Percentiles rank a stretch among this genome's conserved stretches.
phyloP scores from a whole-genome alignment of 768 basidiomycete genomes.

The Kockovaella imperatae region DNA sequence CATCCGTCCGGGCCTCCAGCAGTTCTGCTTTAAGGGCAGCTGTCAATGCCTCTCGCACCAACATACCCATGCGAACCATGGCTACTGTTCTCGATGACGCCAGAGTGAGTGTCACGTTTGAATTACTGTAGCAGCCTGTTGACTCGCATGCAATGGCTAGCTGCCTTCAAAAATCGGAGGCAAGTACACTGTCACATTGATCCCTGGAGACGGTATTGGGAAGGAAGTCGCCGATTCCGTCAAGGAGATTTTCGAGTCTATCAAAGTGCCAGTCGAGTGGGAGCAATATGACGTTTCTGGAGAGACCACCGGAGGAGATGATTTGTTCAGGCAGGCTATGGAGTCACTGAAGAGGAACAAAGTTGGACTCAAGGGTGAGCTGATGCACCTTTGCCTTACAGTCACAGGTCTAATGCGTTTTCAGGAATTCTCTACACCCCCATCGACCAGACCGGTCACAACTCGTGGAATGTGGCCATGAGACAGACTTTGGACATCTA shows the following conservation, averaged over 20 bases:
- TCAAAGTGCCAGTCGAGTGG: constrained; percentile 98
- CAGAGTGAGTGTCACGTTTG: constrained; percentile 15
- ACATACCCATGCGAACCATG: constrained; percentile 29
- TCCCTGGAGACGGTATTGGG: constrained; percentile 97
- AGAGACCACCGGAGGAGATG: constrained; percentile 86
- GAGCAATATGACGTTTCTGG: constrained; percentile 98
- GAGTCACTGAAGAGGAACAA: constrained; percentile 94
- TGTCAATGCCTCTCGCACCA: no score
- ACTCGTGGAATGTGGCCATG: constrained; percentile 99
- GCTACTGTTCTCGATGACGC: constrained; percentile 27
- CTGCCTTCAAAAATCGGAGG: constrained; percentile 44
- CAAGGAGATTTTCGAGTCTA: constrained; percentile 95
- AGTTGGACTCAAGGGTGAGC: constrained; percentile 90
- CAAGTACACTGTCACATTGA: constrained; percentile 65
- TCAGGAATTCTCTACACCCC: constrained; percentile 97
- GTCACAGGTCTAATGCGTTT: not conserved
- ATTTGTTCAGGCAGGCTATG: constrained; percentile 94
- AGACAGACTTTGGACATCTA: constrained; percentile 97
- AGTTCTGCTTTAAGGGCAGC: not conserved
- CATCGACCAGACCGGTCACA: constrained; percentile 89
- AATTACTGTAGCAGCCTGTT: not conserved
- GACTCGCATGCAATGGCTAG: constrained; percentile 16
- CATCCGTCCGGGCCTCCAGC: not conserved
- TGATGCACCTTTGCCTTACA: not conserved
- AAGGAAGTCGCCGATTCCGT: constrained; percentile 95